Percentiles rank a stretch among this genome's conserved stretches.
These are phyloP conservation scores for Lenzites betulinus DNA, from an alignment of 768 basidiomycete species.

Conservation along the genomic window DNA sequence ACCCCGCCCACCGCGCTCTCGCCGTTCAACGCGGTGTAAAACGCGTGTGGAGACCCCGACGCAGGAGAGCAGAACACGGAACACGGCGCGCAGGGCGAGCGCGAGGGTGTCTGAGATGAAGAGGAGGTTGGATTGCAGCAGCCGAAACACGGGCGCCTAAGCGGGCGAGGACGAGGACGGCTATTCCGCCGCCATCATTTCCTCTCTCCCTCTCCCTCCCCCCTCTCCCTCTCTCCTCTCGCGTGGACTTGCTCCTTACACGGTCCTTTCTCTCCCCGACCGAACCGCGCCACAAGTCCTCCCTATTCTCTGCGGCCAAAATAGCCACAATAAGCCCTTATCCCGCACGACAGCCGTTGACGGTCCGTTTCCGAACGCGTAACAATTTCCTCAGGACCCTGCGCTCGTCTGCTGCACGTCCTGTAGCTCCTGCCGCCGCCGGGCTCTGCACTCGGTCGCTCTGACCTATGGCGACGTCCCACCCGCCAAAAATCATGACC, in stretches of 20 bases:
- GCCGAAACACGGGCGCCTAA: constrained; percentile 8
- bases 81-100: too few relatives aligned
- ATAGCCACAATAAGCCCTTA: constrained; percentile 10
- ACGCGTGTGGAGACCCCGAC: too few relatives aligned
- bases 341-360: neutral
- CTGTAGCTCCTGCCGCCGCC: too few relatives aligned
- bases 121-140: too few relatives aligned
- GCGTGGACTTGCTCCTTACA: constrained; percentile 3
- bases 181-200: constrained; percentile 15
- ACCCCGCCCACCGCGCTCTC: neutral
- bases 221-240: neutral
- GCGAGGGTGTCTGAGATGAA: too few relatives aligned
- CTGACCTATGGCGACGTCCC: constrained; percentile 14
- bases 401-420: too few relatives aligned
- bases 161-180: neutral
- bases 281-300: neutral
- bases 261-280: constrained; percentile 15
- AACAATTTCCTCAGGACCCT: neutral
- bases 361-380: constrained; percentile 4
- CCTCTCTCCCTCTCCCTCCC: neutral
- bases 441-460: neutral
- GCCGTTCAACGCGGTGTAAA: neutral
- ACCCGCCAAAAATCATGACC: constrained; percentile 19
- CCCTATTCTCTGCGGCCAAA: neutral
- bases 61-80: neutral